These are phyloP conservation scores for Nevesoporus exiguus DNA, from an alignment of 768 basidiomycete species.

Conservation along the genomic window DNA sequence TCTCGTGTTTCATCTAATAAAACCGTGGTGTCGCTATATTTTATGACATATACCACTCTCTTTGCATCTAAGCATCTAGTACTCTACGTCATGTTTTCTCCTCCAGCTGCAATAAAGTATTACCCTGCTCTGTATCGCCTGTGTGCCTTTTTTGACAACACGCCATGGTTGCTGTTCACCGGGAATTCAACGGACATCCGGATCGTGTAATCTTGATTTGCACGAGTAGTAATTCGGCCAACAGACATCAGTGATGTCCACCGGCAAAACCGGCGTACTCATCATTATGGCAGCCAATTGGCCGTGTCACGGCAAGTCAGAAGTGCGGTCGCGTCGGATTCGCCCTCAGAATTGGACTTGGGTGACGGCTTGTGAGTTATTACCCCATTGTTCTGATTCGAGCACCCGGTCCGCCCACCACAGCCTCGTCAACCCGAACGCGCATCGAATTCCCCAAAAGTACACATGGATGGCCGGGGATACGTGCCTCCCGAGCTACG, in stretches of 20 bases:
- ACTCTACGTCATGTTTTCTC: neutral
- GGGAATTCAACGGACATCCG: neutral
- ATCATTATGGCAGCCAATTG: neutral
- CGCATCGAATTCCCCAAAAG: neutral
- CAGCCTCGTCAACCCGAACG: neutral
- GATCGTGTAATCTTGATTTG: constrained; percentile 1
- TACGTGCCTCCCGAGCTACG: neutral
- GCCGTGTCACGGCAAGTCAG: neutral
- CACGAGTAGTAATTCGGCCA: neutral
- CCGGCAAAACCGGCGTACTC: constrained; percentile 9
- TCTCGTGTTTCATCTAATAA: neutral
- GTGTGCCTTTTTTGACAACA: neutral
- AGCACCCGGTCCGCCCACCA: neutral
- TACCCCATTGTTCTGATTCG: neutral
- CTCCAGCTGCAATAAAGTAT: neutral
- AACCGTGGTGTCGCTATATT: constrained; percentile 34
- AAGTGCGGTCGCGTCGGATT: neutral
- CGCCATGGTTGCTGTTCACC: neutral
- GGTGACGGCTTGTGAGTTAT: neutral
- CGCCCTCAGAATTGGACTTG: neutral
- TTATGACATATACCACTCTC: constrained; percentile 32
- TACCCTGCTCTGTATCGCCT: neutral
- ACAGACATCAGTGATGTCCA: neutral
- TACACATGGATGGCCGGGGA: neutral
- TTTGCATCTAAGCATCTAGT: constrained; percentile 8